Conservation (phyloP, 2,329 filamentous ascomycete genomes). For the Microsporum audouinii region DNA sequence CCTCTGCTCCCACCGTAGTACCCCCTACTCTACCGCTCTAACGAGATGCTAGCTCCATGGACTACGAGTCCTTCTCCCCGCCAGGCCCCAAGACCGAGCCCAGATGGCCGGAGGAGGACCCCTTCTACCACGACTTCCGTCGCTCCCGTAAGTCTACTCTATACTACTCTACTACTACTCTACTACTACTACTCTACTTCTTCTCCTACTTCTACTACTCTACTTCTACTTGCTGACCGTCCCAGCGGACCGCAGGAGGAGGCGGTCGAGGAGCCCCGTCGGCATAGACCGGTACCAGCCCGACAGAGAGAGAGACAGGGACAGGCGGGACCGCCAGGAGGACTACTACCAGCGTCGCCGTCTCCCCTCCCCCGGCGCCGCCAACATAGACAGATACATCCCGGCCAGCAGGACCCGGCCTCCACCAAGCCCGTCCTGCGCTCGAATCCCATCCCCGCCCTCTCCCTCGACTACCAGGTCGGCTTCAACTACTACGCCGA, state of each 20-base stretch:
- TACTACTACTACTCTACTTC: too few species aligned
- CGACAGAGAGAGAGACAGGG: conserved; percentile 30
- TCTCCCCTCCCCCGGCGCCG: conserved; percentile 44
- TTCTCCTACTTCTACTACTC: too few species aligned
- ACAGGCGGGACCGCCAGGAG: conserved; percentile 41
- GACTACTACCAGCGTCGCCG: conserved; percentile 50
- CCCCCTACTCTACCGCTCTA: neutral
- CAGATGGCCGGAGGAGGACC: conserved; percentile 33
- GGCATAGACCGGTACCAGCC: conserved; percentile 56
- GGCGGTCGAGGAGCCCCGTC: conserved; percentile 49
- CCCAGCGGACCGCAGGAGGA: conserved; percentile 30
- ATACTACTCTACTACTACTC: neutral
- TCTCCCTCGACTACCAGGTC: conserved; percentile 54
- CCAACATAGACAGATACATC: conserved; percentile 53
- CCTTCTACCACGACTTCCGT: conserved; percentile 34
- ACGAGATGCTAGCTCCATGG: neutral
- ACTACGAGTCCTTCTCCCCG: conserved; percentile 32
- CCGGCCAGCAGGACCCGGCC: conserved; percentile 41
- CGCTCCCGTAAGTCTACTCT: conserved; percentile 32
- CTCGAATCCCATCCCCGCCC: conserved; percentile 48
- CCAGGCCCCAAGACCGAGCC: conserved; percentile 19
- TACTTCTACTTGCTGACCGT: conserved; percentile 1
- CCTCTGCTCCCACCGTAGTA: conserved; percentile 13
- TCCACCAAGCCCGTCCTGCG: conserved; percentile 41
- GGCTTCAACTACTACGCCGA: conserved; percentile 58